Percentiles rank a stretch among this genome's conserved stretches.
phyloP scores from a whole-genome alignment of 2,329 filamentous ascomycete genomes.

The Leptosphaerulina australis region DNA sequence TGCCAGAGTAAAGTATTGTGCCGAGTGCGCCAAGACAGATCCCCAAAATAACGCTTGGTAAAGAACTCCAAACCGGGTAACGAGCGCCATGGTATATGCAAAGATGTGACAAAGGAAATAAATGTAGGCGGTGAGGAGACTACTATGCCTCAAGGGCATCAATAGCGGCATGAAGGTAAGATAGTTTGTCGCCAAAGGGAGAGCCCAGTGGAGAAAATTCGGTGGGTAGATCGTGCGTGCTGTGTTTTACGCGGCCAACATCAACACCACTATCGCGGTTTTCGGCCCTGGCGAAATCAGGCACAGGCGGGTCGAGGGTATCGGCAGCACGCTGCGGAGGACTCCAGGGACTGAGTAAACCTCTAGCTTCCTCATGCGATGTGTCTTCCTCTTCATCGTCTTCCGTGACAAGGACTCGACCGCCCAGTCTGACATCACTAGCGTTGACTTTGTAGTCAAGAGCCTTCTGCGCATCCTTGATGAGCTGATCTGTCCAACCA shows the following conservation, averaged over 20 bases:
- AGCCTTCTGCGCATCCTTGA: conserved; percentile 85
- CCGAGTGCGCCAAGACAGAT: conserved; percentile 31
- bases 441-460: conserved; percentile 80
- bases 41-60: conserved; percentile 9
- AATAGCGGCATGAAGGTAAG: conserved; percentile 31
- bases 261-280: conserved; percentile 50
- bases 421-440: conserved; percentile 81
- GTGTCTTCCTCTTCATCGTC: conserved; percentile 55
- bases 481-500: conserved; percentile 86
- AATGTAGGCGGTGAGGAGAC: conserved; percentile 1
- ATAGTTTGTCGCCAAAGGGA: conserved; percentile 36
- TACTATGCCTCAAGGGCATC: conserved; percentile 28
- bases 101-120: conserved; percentile 20
- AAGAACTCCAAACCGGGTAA: conserved; percentile 11
- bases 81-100: conserved; percentile 20
- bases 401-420: conserved; percentile 75
- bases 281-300: conserved; percentile 30
- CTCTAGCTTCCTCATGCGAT: conserved; percentile 29
- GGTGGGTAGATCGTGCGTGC: conserved; percentile 17
- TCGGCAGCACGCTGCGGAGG: conserved; percentile 32
- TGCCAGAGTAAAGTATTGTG: conserved; percentile 41
- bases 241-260: conserved; percentile 39
- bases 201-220: conserved; percentile 35
- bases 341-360: conserved; percentile 48
- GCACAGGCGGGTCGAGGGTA: conserved; percentile 21